Percentiles rank a stretch among this genome's conserved stretches.
phyloP scores from a whole-genome alignment of 192 early-diverging fungal species.

The Dimargaris cristalligena region DNA sequence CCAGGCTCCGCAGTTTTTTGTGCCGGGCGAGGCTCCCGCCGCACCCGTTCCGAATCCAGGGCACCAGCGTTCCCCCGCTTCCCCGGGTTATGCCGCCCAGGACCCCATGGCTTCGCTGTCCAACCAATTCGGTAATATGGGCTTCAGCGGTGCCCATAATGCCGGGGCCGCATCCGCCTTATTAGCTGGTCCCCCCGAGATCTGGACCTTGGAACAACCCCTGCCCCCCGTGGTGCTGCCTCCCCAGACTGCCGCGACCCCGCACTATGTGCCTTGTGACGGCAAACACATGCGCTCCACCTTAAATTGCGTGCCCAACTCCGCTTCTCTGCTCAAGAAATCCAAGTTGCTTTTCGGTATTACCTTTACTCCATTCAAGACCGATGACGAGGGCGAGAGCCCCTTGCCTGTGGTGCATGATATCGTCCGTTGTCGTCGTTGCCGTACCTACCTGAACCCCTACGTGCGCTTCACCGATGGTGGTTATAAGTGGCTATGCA shows the following conservation, averaged over 20 bases:
- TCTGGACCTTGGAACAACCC: slow-evolving; percentile 21
- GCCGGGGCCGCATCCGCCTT: slow-evolving; percentile 19
- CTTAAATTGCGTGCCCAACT: slow-evolving; percentile 75
- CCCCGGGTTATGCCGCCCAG: slow-evolving; percentile 10
- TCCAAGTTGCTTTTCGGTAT: slow-evolving; percentile 80
- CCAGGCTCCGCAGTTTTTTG: slow-evolving; percentile 17
- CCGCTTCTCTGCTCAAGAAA: slow-evolving; percentile 63
- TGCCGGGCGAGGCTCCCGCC: slow-evolving; percentile 19
- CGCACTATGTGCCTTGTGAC: slow-evolving; percentile 42
- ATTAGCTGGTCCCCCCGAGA: slow-evolving; percentile 22
- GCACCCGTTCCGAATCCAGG: slow-evolving; percentile 10
- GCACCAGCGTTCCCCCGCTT: slow-evolving; percentile 4
- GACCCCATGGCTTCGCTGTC: slow-evolving; percentile 17
- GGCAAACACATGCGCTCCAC: slow-evolving; percentile 78
- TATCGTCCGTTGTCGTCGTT: slow-evolving; percentile 87
- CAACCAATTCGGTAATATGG: slow-evolving; percentile 27
- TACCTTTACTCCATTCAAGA: slow-evolving; percentile 66
- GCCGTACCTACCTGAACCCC: slow-evolving; percentile 93
- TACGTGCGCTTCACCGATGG: slow-evolving; percentile 91
- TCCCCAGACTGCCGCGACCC: slow-evolving; percentile 20
- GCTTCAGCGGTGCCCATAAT: slow-evolving; percentile 14
- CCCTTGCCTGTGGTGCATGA: slow-evolving; percentile 80
- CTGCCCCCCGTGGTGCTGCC: slow-evolving; percentile 24
- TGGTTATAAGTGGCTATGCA: slow-evolving; percentile 91
- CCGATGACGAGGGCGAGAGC: slow-evolving; percentile 26